Evolutionary conservation across 345 rosid species (phyloP).

Genomic region (Mangifera indica): DNA sequence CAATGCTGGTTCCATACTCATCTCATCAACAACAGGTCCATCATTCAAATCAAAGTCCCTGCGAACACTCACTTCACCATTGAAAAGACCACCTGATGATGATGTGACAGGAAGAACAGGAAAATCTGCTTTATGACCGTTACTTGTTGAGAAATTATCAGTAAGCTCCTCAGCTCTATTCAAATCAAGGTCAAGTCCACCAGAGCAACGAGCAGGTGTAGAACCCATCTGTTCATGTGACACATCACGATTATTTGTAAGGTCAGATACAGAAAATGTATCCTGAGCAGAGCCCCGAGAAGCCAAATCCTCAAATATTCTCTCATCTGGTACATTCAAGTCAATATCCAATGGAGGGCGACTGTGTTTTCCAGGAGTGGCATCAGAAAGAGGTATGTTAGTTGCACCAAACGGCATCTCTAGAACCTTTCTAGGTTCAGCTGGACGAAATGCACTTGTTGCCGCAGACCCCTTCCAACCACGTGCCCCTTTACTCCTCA

Average conservation of each 20-base stretch:
- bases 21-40: constrained; percentile 69
- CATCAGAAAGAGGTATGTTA: constrained; percentile 35
- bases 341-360: constrained; percentile 69
- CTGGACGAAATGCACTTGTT: constrained; percentile 96
- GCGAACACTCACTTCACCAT: constrained; percentile 36
- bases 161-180: constrained; percentile 62
- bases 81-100: constrained; percentile 32
- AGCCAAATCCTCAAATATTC: constrained; percentile 68
- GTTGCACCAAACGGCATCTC: constrained; percentile 42
- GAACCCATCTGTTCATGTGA: constrained; percentile 34
- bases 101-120: constrained; percentile 37
- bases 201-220: constrained; percentile 38
- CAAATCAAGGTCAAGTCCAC: constrained; percentile 85
- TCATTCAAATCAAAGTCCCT: constrained; percentile 88
- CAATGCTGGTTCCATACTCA: constrained; percentile 44
- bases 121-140: constrained; percentile 37
- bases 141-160: constrained; percentile 46
- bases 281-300: constrained; percentile 39
- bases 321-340: constrained; percentile 81
- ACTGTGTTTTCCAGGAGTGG: constrained; percentile 41
- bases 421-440: constrained; percentile 69
- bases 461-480: constrained; percentile 99
- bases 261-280: constrained; percentile 29
- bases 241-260: constrained; percentile 30
- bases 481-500: constrained; percentile 61